Percentiles rank a stretch among this genome's conserved stretches.
These are phyloP conservation scores for Backusella luteola DNA, from an alignment of 192 early-diverging fungal genomes.

Conservation along the genomic window DNA sequence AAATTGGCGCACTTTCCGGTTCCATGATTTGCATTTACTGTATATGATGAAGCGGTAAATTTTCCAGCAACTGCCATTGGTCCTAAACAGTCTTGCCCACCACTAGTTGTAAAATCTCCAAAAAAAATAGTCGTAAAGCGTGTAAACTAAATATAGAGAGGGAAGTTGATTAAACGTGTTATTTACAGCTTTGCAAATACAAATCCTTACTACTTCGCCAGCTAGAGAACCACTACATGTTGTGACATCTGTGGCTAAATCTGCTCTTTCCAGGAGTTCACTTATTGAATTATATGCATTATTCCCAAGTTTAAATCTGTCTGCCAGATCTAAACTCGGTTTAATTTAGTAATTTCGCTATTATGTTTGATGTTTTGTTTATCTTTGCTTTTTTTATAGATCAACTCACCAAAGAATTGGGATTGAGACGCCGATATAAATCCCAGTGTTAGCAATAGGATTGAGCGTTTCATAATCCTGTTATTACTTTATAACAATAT, in stretches of 20 bases:
- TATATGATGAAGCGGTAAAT: background rate
- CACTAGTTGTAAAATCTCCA: background rate
- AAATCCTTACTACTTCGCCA: background rate
- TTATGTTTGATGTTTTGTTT: too few species aligned
- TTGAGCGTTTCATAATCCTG: too few species aligned
- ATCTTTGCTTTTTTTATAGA: too few species aligned
- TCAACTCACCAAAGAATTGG: too few species aligned
- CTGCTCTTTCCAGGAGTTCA: background rate
- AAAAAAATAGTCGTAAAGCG: conserved; percentile 4
- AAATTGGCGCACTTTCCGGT: background rate
- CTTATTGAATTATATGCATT: background rate
- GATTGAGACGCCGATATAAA: too few species aligned
- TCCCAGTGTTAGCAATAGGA: too few species aligned
- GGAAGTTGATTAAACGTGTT: background rate
- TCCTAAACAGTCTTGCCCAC: conserved; percentile 11
- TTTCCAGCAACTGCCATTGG: conserved; percentile 9
- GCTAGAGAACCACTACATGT: background rate
- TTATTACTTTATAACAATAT: too few species aligned
- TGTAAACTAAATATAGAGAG: background rate
- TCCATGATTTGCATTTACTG: conserved; percentile 2
- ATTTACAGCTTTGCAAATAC: background rate
- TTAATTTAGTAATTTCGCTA: too few species aligned
- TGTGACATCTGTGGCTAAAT: background rate
- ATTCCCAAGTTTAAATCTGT: background rate
- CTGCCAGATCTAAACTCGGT: background rate